phyloP scores from a whole-genome alignment of 768 basidiomycete species.

The Lyophyllum atratum region DNA sequence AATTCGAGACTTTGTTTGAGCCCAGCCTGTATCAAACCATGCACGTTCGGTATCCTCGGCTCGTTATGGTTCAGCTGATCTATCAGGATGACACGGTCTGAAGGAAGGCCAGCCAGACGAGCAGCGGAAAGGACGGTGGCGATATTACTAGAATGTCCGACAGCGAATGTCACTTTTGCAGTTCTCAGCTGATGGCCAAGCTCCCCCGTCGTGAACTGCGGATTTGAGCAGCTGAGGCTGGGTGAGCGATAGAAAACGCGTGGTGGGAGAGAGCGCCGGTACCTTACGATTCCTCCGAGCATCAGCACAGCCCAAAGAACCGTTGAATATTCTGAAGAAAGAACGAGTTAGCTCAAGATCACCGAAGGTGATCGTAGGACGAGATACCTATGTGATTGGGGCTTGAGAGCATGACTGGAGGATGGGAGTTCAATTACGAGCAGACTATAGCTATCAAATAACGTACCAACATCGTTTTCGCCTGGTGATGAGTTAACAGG shows the following conservation, averaged over 20 bases:
- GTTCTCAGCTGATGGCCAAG: slow-evolving; percentile 50
- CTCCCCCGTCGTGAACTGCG: slow-evolving; percentile 53
- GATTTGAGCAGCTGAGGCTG: slow-evolving; percentile 51
- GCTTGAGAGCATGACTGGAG: slow-evolving; percentile 51
- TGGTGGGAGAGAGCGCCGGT: slow-evolving; percentile 14
- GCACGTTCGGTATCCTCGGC: slow-evolving; percentile 20
- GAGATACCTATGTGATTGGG: slow-evolving; percentile 53
- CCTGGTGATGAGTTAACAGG: slow-evolving; percentile 34
- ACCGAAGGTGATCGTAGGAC: neutral
- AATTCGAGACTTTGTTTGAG: slow-evolving; percentile 28
- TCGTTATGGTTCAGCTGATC: slow-evolving; percentile 19
- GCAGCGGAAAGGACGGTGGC: slow-evolving; percentile 39
- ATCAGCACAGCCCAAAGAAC: slow-evolving; percentile 53
- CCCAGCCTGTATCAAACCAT: slow-evolving; percentile 28
- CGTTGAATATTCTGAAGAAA: slow-evolving; percentile 43
- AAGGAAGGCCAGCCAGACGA: slow-evolving; percentile 32
- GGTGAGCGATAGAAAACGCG: slow-evolving; percentile 11
- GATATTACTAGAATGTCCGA: slow-evolving; percentile 43
- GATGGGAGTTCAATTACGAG: neutral
- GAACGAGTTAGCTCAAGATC: neutral
- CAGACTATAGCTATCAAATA: neutral
- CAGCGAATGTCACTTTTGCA: slow-evolving; percentile 42
- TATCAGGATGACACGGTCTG: slow-evolving; percentile 41
- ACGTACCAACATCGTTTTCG: slow-evolving; percentile 52
- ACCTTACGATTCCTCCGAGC: slow-evolving; percentile 56